Evolutionary conservation across 768 basidiomycete genomes (phyloP).

Genomic region (Lactarius indigo): DNA sequence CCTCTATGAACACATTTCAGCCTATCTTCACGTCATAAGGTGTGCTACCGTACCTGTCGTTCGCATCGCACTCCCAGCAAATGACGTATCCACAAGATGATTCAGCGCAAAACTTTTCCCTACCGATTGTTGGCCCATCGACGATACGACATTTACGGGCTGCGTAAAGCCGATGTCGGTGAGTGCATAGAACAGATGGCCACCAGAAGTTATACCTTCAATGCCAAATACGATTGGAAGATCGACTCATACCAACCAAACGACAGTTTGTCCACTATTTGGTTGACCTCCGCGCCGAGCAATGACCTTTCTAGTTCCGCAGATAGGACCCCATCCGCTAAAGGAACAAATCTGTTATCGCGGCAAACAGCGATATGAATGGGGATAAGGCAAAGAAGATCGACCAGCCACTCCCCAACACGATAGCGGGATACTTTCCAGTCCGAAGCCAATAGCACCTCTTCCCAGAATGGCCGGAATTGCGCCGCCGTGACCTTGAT

Average conservation of each 20-base stretch:
- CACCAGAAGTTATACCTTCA: slow-evolving; percentile 37
- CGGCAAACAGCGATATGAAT: slow-evolving; percentile 58
- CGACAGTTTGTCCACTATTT: slow-evolving; percentile 52
- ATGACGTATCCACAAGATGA: slow-evolving; percentile 60
- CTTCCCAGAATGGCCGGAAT: slow-evolving; percentile 30
- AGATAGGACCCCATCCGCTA: slow-evolving; percentile 1
- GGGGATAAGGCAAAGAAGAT: slow-evolving; percentile 57
- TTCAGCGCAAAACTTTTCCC: slow-evolving; percentile 59
- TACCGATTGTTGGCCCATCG: slow-evolving; percentile 67
- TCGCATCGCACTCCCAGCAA: slow-evolving; percentile 61
- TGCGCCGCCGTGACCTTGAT: slow-evolving; percentile 35
- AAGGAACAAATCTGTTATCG: slow-evolving; percentile 10
- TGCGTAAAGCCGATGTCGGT: slow-evolving; percentile 26
- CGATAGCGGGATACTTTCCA: slow-evolving; percentile 37
- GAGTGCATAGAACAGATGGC: not conserved
- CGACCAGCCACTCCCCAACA: slow-evolving; percentile 59
- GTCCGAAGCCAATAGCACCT: slow-evolving; percentile 8
- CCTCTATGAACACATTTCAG: slow-evolving; percentile 35
- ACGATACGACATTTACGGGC: slow-evolving; percentile 62
- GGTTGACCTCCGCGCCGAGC: slow-evolving; percentile 57
- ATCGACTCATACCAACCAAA: slow-evolving; percentile 66
- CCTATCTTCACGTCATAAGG: not conserved
- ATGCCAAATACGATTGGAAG: slow-evolving; percentile 58
- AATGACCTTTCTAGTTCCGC: slow-evolving; percentile 44
- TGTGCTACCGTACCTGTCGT: slow-evolving; percentile 40